Conservation (phyloP, 176 grass and related monocot species). For the Thalia dealbata region DNA sequence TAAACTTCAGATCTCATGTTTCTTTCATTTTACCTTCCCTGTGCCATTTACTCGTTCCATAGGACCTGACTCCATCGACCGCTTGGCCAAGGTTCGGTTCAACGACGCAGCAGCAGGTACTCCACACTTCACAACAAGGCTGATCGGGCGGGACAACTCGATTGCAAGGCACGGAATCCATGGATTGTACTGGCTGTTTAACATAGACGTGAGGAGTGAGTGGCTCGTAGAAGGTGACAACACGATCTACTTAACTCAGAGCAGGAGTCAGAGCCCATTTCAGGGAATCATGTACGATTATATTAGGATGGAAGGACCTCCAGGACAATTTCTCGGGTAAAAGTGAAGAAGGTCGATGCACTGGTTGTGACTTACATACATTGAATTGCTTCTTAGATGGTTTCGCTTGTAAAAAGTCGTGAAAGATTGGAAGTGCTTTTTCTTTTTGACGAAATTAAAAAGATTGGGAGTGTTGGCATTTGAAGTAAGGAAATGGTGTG, state of each 20-base stretch:
- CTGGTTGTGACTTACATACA: too few relatives aligned
- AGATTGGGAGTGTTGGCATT: too few relatives aligned
- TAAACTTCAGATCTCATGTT: conserved; percentile 19
- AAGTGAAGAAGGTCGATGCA: neutral
- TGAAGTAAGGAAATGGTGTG: too few relatives aligned
- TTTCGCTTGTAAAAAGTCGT: too few relatives aligned
- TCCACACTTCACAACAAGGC: conserved; percentile 50
- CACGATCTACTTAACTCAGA: conserved; percentile 73
- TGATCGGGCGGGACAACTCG: conserved; percentile 71
- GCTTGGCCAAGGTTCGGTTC: conserved; percentile 47
- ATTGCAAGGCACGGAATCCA: conserved; percentile 82
- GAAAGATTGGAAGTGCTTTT: too few relatives aligned
- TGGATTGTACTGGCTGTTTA: conserved; percentile 68
- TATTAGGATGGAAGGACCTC: conserved; percentile 67
- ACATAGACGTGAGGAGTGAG: conserved; percentile 32
- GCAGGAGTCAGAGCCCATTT: conserved; percentile 49
- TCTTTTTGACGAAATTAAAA: too few relatives aligned
- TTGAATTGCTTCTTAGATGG: too few relatives aligned
- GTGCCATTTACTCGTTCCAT: neutral
- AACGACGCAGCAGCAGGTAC: conserved; percentile 30
- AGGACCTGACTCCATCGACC: neutral
- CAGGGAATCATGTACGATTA: conserved; percentile 88
- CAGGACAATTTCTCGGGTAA: neutral
- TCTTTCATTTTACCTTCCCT: neutral
- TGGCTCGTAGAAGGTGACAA: conserved; percentile 53